Conservation (phyloP, 2,329 filamentous ascomycete species). For the Cryphonectria japonica region DNA sequence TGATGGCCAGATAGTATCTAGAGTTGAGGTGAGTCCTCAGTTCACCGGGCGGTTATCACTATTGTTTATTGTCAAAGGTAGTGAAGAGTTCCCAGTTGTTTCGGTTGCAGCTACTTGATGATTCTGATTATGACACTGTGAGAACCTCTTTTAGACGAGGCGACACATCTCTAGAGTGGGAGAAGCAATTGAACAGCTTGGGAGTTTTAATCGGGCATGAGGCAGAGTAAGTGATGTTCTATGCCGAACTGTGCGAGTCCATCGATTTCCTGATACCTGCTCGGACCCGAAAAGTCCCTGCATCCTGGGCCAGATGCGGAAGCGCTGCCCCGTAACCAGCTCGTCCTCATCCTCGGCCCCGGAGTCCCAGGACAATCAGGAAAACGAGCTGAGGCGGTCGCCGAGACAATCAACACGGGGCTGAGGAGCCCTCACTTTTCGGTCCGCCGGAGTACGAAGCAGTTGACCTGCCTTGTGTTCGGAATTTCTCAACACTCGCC, state of each 20-base stretch:
- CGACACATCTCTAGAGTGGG: too few relatives aligned
- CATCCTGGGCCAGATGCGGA: slow-evolving; percentile 16
- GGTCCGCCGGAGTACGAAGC: slow-evolving; percentile 3
- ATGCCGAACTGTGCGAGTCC: slow-evolving; percentile 11
- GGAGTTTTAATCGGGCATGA: too few relatives aligned
- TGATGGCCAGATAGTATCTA: too few relatives aligned
- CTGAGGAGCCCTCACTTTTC: not conserved
- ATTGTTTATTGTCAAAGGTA: not conserved
- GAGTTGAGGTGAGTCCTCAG: too few relatives aligned
- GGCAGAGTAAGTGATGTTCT: too few relatives aligned
- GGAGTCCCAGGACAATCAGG: not conserved
- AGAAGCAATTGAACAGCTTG: too few relatives aligned
- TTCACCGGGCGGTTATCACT: not conserved
- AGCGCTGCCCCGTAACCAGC: slow-evolving; percentile 12
- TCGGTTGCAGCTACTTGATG: too few relatives aligned
- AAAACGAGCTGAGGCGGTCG: not conserved
- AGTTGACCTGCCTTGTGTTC: slow-evolving; percentile 8
- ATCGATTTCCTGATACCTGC: slow-evolving; percentile 17
- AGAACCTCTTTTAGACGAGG: too few relatives aligned
- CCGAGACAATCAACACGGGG: not conserved
- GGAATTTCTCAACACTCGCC: slow-evolving; percentile 7
- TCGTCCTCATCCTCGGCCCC: not conserved
- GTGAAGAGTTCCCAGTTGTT: not conserved
- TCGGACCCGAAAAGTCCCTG: slow-evolving; percentile 14
- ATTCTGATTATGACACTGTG: too few relatives aligned